Conservation (phyloP, 75 land plant genomes). For the Selaginella tamariscina region DNA sequence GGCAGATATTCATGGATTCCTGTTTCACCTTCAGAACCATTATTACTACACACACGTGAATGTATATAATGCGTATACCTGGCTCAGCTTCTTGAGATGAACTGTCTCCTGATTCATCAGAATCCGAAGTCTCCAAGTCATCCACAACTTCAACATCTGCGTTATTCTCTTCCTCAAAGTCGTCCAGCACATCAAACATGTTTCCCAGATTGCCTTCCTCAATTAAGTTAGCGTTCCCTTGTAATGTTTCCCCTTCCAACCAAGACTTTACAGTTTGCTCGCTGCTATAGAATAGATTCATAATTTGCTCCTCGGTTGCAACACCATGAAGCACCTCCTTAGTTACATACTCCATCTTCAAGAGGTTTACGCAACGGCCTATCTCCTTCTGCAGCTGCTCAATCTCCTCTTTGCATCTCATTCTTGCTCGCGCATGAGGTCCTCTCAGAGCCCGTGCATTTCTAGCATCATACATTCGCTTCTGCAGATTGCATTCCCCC, state of each 20-base stretch:
- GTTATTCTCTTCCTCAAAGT: neutral
- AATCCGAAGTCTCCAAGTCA: neutral
- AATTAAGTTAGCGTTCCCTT: neutral
- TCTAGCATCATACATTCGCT: neutral
- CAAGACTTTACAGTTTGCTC: neutral
- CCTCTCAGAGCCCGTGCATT: neutral
- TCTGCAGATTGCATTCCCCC: neutral
- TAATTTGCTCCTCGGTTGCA: slow-evolving; percentile 14
- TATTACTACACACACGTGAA: too few relatives aligned
- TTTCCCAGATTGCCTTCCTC: neutral
- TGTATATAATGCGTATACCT: too few relatives aligned
- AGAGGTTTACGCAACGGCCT: neutral
- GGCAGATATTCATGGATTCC: neutral
- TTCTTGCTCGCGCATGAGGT: neutral
- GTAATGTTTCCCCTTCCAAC: neutral
- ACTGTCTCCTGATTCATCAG: neutral
- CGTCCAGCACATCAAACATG: too few relatives aligned
- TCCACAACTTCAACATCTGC: neutral
- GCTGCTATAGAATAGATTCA: neutral
- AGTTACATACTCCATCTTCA: slow-evolving; percentile 6
- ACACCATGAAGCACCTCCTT: neutral
- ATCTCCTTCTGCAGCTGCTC: neutral
- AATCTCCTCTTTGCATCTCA: neutral
- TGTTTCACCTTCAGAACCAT: too few relatives aligned
- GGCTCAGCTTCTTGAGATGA: too few relatives aligned